A percentile compares a stretch with the other conserved stretches of the same genome.
phyloP scores from a whole-genome alignment of 2,329 filamentous ascomycete species.

The Alternaria infectoria region DNA sequence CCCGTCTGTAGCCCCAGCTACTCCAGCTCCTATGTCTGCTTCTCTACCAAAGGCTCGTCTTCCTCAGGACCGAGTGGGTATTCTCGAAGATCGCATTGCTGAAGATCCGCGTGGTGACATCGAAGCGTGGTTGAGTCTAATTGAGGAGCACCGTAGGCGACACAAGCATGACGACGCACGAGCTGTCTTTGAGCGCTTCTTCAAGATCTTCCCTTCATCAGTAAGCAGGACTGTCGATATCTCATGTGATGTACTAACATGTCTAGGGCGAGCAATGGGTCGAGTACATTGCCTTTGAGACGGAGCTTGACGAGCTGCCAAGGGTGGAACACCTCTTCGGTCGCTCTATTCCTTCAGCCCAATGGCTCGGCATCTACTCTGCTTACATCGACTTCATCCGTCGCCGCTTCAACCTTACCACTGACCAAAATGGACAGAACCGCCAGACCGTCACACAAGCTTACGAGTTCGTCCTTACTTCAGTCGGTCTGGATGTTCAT shows the following conservation, averaged over 20 bases:
- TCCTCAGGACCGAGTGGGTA: conserved; percentile 75
- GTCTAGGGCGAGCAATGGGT: conserved; percentile 88
- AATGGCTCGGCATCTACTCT: conserved; percentile 87
- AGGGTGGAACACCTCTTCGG: conserved; percentile 84
- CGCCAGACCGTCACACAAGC: conserved; percentile 81
- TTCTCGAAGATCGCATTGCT: conserved; percentile 88
- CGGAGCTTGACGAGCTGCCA: conserved; percentile 81
- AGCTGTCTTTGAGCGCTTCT: conserved; percentile 81
- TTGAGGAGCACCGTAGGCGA: conserved; percentile 81
- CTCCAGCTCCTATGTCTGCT: conserved; percentile 36
- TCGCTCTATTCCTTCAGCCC: conserved; percentile 76
- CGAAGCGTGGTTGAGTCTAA: conserved; percentile 88
- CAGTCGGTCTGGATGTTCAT: conserved; percentile 90
- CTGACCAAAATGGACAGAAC: conserved; percentile 77
- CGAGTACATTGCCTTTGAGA: conserved; percentile 86
- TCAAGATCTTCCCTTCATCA: conserved; percentile 85
- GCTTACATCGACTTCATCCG: conserved; percentile 95
- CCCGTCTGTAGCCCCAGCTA: conserved; percentile 50
- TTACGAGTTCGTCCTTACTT: conserved; percentile 90
- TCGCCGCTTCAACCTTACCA: conserved; percentile 83
- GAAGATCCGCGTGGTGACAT: conserved; percentile 93
- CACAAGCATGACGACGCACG: conserved; percentile 83
- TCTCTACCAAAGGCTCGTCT: conserved; percentile 59
- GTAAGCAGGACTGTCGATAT: conserved; percentile 64
- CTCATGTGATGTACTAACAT: conserved; percentile 54